A percentile compares a stretch with the other conserved stretches of the same genome.
Conservation (phyloP, 2,329 filamentous ascomycete genomes). For the Fusarium euwallaceae region DNA sequence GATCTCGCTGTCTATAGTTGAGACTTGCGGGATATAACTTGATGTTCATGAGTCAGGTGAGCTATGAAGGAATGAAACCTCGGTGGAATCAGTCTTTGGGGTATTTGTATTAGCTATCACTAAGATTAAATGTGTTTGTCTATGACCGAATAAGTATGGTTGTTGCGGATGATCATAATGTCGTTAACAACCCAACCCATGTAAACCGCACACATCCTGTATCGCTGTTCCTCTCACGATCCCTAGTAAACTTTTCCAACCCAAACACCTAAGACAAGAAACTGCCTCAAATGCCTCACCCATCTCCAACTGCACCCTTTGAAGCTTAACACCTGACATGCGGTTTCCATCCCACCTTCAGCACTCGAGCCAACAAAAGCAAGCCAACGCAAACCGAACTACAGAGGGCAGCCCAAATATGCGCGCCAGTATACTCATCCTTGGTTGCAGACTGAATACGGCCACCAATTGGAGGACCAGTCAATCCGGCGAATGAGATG, state of each 20-base stretch:
- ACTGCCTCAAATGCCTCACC: neutral
- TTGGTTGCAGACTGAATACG: slow-evolving; percentile 36
- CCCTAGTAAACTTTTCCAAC: neutral
- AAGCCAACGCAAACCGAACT: slow-evolving; percentile 46
- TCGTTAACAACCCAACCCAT: neutral
- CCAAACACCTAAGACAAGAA: neutral
- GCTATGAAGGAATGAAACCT: neutral
- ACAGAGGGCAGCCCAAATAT: slow-evolving; percentile 52
- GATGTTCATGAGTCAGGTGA: neutral
- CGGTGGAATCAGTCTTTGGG: neutral
- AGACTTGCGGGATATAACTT: neutral
- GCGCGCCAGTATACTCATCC: slow-evolving; percentile 46
- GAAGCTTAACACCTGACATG: slow-evolving; percentile 32
- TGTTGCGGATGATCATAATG: neutral
- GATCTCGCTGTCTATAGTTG: neutral
- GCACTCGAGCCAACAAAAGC: slow-evolving; percentile 21
- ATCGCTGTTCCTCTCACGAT: neutral
- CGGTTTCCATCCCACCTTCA: slow-evolving; percentile 39
- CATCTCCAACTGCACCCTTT: neutral
- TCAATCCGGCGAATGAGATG: slow-evolving; percentile 54
- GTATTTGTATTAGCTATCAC: neutral
- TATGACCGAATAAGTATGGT: neutral
- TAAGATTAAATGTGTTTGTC: neutral
- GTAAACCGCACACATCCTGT: neutral
- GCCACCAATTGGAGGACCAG: slow-evolving; percentile 57